phyloP scores from a whole-genome alignment of 202 grass and related monocot genomes.

The Setaria italica region DNA sequence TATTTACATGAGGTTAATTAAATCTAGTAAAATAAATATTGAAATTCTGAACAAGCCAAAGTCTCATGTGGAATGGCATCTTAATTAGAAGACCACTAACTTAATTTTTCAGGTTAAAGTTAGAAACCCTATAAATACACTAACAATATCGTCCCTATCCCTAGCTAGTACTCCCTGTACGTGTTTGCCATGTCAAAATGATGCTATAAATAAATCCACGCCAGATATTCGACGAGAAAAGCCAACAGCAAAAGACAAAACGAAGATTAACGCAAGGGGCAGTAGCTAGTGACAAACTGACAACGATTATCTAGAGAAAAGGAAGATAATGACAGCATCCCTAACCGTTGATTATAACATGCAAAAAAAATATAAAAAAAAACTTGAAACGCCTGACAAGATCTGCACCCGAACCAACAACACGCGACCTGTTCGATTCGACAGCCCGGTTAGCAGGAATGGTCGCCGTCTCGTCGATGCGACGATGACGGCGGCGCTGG shows the following conservation, averaged over 20 bases:
- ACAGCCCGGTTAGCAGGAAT: neutral
- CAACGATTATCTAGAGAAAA: neutral
- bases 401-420: neutral
- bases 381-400: slow-evolving; percentile 8
- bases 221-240: neutral
- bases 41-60: no score
- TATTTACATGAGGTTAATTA: no score
- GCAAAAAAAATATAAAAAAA: neutral
- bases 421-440: neutral
- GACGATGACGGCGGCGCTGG: neutral
- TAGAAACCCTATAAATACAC: no score
- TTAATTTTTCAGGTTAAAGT: no score
- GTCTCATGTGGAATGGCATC: no score
- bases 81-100: no score
- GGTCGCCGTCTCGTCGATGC: neutral
- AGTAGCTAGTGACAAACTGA: neutral
- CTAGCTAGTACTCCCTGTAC: neutral
- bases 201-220: neutral
- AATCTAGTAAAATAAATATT: no score
- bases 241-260: neutral
- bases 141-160: no score
- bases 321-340: neutral
- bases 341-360: neutral
- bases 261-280: neutral
- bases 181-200: neutral